Percentiles rank a stretch among this genome's conserved stretches.
These are phyloP conservation scores for Ilyonectria sp. DNA, from an alignment of 2,329 filamentous ascomycete species.

Conservation along the genomic window DNA sequence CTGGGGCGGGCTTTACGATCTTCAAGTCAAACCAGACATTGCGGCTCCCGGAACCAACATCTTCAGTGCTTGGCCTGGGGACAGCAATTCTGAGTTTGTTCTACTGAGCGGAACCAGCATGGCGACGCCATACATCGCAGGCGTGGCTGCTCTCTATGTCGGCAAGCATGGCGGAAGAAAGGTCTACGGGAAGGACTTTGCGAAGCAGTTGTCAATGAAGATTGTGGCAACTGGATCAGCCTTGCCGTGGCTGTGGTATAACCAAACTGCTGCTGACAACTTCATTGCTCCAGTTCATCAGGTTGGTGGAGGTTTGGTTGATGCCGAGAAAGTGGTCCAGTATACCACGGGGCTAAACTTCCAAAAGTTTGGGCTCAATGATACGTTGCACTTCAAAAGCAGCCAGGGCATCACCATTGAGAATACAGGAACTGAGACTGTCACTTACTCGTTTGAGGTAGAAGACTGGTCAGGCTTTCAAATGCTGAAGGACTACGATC, in stretches of 20 bases:
- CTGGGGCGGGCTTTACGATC: slow-evolving; percentile 58
- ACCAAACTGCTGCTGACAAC: slow-evolving; percentile 23
- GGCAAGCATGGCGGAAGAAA: slow-evolving; percentile 49
- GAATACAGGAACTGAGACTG: slow-evolving; percentile 54
- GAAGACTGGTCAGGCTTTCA: slow-evolving; percentile 47
- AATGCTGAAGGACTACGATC: slow-evolving; percentile 3
- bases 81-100: slow-evolving; percentile 49
- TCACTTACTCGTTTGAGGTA: slow-evolving; percentile 55
- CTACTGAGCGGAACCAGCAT: slow-evolving; percentile 64
- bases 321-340: slow-evolving; percentile 57
- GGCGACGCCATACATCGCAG: slow-evolving; percentile 63
- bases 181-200: slow-evolving; percentile 41
- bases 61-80: slow-evolving; percentile 58
- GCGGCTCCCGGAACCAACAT: slow-evolving; percentile 61
- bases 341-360: slow-evolving; percentile 54
- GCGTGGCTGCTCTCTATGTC: slow-evolving; percentile 56
- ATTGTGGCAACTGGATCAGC: slow-evolving; percentile 38
- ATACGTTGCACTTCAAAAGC: slow-evolving; percentile 56
- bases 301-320: slow-evolving; percentile 58
- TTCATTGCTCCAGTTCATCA: slow-evolving; percentile 56
- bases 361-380: slow-evolving; percentile 60
- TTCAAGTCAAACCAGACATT: slow-evolving; percentile 60
- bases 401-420: slow-evolving; percentile 49
- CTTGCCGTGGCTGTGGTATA: slow-evolving; percentile 44
- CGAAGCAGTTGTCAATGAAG: slow-evolving; percentile 31